Percentiles rank a stretch among this genome's conserved stretches.
phyloP scores from a whole-genome alignment of 352 stramenopile species.

The Phytophthora macrochlamydospora region DNA sequence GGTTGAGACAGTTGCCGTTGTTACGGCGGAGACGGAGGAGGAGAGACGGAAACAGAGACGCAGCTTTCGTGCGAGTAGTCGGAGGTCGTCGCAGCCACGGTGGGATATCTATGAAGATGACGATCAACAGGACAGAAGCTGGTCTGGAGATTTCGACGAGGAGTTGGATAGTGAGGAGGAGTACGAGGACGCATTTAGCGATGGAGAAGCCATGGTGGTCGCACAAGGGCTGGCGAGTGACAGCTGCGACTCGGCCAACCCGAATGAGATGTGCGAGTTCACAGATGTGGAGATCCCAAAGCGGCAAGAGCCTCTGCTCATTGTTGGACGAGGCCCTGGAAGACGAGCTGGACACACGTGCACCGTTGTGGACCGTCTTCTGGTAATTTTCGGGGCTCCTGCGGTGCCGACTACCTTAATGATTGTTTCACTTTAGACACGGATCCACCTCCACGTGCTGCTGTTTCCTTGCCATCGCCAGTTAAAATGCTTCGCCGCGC shows the following conservation, averaged over 20 bases:
- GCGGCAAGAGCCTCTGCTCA: constrained; percentile 70
- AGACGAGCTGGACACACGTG: constrained; percentile 94
- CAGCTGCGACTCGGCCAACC: constrained; percentile 52
- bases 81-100: constrained; percentile 18
- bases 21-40: constrained; percentile 15
- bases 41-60: constrained; percentile 29
- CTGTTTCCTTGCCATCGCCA: constrained; percentile 81
- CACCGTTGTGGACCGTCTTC: constrained; percentile 91
- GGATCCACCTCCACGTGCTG: constrained; percentile 86
- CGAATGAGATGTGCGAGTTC: constrained; percentile 65
- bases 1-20: constrained; percentile 60
- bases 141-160: constrained; percentile 23
- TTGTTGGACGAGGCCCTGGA: constrained; percentile 88
- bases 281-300: constrained; percentile 26
- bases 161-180: constrained; percentile 36
- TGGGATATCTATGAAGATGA: constrained; percentile 57
- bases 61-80: constrained; percentile 19
- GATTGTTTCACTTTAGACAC: constrained; percentile 96
- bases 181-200: constrained; percentile 46
- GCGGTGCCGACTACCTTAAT: constrained; percentile 92
- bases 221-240: constrained; percentile 28
- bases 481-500: constrained; percentile 67
- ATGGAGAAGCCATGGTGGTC: constrained; percentile 35
- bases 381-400: constrained; percentile 96
- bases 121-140: constrained; percentile 36